Base-by-base conservation (phyloP, 2,329 filamentous ascomycete species). In the Trichoderma simmonsii region DNA sequence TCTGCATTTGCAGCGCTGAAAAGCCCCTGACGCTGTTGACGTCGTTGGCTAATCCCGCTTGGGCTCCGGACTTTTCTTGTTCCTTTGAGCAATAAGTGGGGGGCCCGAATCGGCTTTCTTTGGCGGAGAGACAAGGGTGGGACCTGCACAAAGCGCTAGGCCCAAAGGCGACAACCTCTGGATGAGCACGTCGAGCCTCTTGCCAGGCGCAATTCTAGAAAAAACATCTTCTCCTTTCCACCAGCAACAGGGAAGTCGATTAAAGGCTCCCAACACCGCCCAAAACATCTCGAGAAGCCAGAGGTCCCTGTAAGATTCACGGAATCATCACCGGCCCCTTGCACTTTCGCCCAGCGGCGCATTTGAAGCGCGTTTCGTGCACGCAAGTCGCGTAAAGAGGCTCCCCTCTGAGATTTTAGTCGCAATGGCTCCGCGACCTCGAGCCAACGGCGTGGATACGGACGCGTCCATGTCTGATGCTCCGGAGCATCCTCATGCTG, bases 391-490 rank as follows among this genome's bases (percentile, higher is more conserved):
- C 86, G 86, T 88, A 83, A 82, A 85, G 84, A 85, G 84, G 82
- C 81, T 79, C 75, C 66, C 66, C 73, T 75, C 75, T 57, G 21
- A 73, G 70, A 71, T 57, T 75, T 74, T 75, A 74, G 72, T 78
- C 79, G 81, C 77, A 77, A 90, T 88, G 87, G 86, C 88, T 78
- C 86, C 87, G 74, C 85, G 87, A 77, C 84, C 86, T 74, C 84
- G 84, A 80, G 83, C 82, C 78, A 84, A 82, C 78, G 88, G 82
- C 77, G 85, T 83, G 76, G 87, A 90, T 75, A 85, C 85, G 48
- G 88, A 90, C 84, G 87, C 87, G 82, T 90, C 89, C 73, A 91
- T 90, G 87, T 85, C 84, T 57, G 89, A 91, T 79, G 87, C 85
- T 69, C 86, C 86, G 30, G 86, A 86, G 24, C 76, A 82, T 61